Conservation (phyloP, 108 stramenopile species). For the Fragilariopsis cylindrus region DNA sequence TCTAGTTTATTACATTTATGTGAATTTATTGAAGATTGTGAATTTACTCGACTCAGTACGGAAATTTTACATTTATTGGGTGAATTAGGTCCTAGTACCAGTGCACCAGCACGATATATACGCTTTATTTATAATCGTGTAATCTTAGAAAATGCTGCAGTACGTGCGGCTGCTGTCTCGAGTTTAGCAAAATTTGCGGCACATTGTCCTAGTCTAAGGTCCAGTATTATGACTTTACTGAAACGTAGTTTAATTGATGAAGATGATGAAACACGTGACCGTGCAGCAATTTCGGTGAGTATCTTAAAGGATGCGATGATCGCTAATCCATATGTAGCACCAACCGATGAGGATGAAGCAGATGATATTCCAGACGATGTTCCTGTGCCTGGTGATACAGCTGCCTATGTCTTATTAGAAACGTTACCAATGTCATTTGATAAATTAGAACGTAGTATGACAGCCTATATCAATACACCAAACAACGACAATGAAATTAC, state of each 20-base stretch:
- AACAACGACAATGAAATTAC: slow-evolving; percentile 59
- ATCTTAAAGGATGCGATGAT: slow-evolving; percentile 73
- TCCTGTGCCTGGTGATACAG: slow-evolving; percentile 54
- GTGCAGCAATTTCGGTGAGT: slow-evolving; percentile 76
- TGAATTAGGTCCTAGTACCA: slow-evolving; percentile 80
- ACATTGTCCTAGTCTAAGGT: slow-evolving; percentile 74
- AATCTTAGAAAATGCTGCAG: slow-evolving; percentile 92
- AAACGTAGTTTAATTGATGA: slow-evolving; percentile 86
- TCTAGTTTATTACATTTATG: slow-evolving; percentile 88
- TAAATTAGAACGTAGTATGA: slow-evolving; percentile 78
- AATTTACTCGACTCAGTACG: slow-evolving; percentile 88
- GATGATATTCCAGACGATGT: slow-evolving; percentile 54
- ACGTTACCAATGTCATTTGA: slow-evolving; percentile 85
- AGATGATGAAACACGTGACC: slow-evolving; percentile 95
- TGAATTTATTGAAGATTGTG: slow-evolving; percentile 98
- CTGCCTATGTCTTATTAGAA: slow-evolving; percentile 72
- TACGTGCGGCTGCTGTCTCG: slow-evolving; percentile 92
- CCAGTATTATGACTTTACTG: slow-evolving; percentile 79
- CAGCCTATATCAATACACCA: slow-evolving; percentile 69
- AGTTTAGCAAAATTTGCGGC: slow-evolving; percentile 91
- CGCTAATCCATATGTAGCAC: slow-evolving; percentile 56
- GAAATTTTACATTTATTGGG: slow-evolving; percentile 91
- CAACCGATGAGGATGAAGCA: slow-evolving; percentile 56
- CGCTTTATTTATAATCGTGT: slow-evolving; percentile 98
- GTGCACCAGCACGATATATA: slow-evolving; percentile 92